These are phyloP conservation scores for Parasarocladium wereldwijsianum DNA, from an alignment of 2,329 filamentous ascomycete species.

Conservation along the genomic window DNA sequence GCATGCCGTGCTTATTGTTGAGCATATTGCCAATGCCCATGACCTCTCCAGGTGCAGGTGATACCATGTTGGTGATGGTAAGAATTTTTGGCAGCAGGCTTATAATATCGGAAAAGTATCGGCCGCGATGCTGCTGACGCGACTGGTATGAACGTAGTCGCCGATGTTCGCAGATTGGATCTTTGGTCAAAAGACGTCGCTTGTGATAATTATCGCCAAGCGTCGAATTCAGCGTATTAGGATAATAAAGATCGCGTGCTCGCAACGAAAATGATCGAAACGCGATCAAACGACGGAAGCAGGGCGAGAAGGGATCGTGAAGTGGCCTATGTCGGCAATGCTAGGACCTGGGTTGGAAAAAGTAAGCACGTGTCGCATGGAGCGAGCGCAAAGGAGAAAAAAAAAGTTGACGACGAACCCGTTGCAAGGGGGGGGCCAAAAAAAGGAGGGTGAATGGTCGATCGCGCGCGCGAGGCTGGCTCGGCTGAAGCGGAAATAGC, in stretches of 20 bases:
- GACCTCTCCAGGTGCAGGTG: slow-evolving; percentile 29
- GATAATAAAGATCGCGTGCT: too few species aligned
- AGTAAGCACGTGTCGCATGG: slow-evolving; percentile 2
- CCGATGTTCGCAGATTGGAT: background rate
- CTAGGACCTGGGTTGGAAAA: background rate
- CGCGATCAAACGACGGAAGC: background rate
- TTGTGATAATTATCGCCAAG: too few species aligned
- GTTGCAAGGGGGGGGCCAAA: slow-evolving; percentile 1
- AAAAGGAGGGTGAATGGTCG: background rate
- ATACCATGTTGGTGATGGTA: slow-evolving; percentile 19
- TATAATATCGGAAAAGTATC: background rate
- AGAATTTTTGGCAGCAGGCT: background rate
- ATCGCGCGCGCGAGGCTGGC: too few species aligned
- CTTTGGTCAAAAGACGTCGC: too few species aligned
- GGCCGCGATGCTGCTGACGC: background rate
- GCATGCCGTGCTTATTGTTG: slow-evolving; percentile 30
- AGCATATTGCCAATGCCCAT: slow-evolving; percentile 40
- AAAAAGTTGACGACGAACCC: background rate
- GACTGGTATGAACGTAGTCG: background rate
- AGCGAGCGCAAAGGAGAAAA: background rate
- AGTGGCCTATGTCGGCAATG: slow-evolving; percentile 4
- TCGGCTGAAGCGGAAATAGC: too few species aligned
- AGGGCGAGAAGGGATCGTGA: slow-evolving; percentile 5
- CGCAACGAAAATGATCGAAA: background rate
- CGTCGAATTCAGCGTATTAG: too few species aligned